phyloP scores from a whole-genome alignment of 179 eudicot species.

The Patellifolia procumbens region DNA sequence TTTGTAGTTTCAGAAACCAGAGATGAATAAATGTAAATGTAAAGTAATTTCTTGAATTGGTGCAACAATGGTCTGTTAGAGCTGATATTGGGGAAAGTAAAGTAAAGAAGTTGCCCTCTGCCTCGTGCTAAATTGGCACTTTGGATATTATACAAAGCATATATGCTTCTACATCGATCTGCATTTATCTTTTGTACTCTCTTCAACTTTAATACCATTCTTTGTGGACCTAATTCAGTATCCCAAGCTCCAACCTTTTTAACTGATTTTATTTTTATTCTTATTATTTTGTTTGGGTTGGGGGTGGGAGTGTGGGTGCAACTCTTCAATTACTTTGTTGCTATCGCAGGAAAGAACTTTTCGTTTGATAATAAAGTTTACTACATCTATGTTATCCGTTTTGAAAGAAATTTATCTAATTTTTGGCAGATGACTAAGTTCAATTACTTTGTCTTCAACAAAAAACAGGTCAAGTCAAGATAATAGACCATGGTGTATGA shows the following conservation, averaged over 20 bases:
- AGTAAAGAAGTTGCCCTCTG: slow-evolving; percentile 24
- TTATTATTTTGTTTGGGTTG: neutral
- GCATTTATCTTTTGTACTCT: neutral
- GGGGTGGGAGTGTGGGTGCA: neutral
- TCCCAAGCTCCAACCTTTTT: neutral
- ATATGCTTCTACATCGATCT: neutral
- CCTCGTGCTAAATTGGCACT: slow-evolving; percentile 12
- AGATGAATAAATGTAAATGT: neutral
- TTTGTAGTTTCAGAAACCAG: neutral
- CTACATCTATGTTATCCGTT: slow-evolving; percentile 7
- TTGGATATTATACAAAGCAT: slow-evolving; percentile 17
- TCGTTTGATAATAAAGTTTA: neutral
- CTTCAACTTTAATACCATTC: slow-evolving; percentile 1
- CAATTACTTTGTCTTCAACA: slow-evolving; percentile 6
- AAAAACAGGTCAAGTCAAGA: too few relatives aligned
- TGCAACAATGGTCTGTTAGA: slow-evolving; percentile 27
- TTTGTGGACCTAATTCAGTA: slow-evolving; percentile 1
- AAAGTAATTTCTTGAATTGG: slow-evolving; percentile 15
- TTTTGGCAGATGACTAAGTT: neutral
- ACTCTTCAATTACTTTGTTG: slow-evolving; percentile 9
- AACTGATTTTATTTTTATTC: neutral
- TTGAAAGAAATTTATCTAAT: slow-evolving; percentile 13
- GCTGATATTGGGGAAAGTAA: slow-evolving; percentile 22
- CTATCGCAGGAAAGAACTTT: neutral
- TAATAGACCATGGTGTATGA: too few relatives aligned